These are phyloP conservation scores for Eragrostis nindensis DNA, from an alignment of 176 grass and related monocot genomes.

Conservation along the genomic window DNA sequence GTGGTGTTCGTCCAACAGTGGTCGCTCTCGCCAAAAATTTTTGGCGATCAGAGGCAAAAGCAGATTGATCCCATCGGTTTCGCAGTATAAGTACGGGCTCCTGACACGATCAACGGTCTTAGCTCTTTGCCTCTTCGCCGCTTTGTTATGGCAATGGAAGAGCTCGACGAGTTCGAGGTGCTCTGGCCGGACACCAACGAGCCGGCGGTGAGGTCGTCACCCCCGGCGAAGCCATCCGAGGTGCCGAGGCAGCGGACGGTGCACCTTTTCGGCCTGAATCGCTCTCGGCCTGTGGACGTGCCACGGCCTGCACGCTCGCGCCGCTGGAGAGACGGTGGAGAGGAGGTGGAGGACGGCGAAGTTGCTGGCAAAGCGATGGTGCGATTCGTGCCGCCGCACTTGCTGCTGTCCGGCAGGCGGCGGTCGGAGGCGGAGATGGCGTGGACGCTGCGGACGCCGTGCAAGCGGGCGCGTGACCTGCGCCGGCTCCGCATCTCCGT, in stretches of 20 bases:
- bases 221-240: constrained; percentile 34
- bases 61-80: not conserved
- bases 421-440: constrained; percentile 15
- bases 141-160: constrained; percentile 51
- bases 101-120: not conserved
- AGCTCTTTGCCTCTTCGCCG: not conserved
- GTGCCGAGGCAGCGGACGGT: no score
- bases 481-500: constrained; percentile 57
- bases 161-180: constrained; percentile 70
- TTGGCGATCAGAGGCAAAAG: not conserved
- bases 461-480: constrained; percentile 62
- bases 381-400: constrained; percentile 67
- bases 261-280: not conserved
- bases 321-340: not conserved
- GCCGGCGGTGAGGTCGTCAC: not conserved
- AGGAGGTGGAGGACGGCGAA: not conserved
- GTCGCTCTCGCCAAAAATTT: not conserved
- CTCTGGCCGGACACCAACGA: constrained; percentile 56
- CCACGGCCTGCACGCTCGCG: not conserved
- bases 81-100: not conserved
- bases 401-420: constrained; percentile 50
- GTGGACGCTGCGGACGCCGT: constrained; percentile 49
- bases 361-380: no score
- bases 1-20: not conserved
- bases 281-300: constrained; percentile 45